Percentiles rank a stretch among this genome's conserved stretches.
These are phyloP conservation scores for Fusarium sp. DNA, from an alignment of 2,329 filamentous ascomycete species.

Conservation along the genomic window DNA sequence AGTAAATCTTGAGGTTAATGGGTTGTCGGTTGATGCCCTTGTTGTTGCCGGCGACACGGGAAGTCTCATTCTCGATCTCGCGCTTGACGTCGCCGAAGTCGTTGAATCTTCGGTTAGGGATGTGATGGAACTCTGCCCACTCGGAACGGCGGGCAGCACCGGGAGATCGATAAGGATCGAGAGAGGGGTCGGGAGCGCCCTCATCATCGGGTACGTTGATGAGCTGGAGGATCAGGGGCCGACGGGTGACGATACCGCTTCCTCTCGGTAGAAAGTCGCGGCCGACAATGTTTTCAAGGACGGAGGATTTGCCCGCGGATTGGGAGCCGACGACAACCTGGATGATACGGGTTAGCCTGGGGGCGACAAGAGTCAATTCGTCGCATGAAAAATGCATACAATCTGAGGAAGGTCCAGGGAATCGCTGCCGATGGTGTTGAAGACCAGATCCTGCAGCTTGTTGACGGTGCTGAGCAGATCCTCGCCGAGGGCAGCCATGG, in stretches of 20 bases:
- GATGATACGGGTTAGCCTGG: slow-evolving; percentile 34
- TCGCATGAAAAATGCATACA: slow-evolving; percentile 67
- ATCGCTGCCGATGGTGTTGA: slow-evolving; percentile 99
- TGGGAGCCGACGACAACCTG: slow-evolving; percentile 99
- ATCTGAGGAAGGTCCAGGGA: slow-evolving; percentile 98
- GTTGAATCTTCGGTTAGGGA: slow-evolving; percentile 87
- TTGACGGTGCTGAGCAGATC: slow-evolving; percentile 96
- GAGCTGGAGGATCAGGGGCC: slow-evolving; percentile 95
- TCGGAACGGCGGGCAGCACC: slow-evolving; percentile 74
- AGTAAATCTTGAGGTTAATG: slow-evolving; percentile 99
- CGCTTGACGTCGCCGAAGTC: slow-evolving; percentile 94
- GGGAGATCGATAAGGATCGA: slow-evolving; percentile 81
- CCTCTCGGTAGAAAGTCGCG: slow-evolving; percentile 96
- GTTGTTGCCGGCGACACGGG: slow-evolving; percentile 91
- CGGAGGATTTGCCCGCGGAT: slow-evolving; percentile 97
- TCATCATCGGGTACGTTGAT: slow-evolving; percentile 93
- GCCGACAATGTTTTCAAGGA: slow-evolving; percentile 98
- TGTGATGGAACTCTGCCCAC: slow-evolving; percentile 98
- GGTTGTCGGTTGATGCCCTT: slow-evolving; percentile 98
- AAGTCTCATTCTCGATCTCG: slow-evolving; percentile 97
- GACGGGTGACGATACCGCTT: slow-evolving; percentile 94
- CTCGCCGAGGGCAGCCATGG: slow-evolving; percentile 95
- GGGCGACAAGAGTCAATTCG: slow-evolving; percentile 23
- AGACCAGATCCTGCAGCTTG: slow-evolving; percentile 97
- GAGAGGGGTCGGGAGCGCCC: slow-evolving; percentile 71